These are phyloP conservation scores for Cryptococcus jaspeensis DNA, from an alignment of 1,284 basidiomycete species.

Conservation along the genomic window DNA sequence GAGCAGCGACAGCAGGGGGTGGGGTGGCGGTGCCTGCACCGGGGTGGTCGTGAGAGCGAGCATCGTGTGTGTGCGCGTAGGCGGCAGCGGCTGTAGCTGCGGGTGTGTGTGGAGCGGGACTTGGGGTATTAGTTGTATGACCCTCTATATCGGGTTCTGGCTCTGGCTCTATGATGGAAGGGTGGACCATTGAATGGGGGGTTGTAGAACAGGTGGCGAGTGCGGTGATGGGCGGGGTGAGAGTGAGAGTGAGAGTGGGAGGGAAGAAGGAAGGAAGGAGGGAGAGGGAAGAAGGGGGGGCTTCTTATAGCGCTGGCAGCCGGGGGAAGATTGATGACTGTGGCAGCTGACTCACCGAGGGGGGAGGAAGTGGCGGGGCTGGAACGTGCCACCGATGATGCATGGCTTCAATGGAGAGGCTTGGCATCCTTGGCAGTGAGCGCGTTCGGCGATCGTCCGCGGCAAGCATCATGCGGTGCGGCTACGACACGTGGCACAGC, in stretches of 20 bases:
- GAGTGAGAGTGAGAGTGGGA: background rate
- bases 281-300: background rate
- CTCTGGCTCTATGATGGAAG: constrained; percentile 20
- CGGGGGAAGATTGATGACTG: too few relatives aligned
- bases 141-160: constrained; percentile 35
- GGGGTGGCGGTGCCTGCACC: background rate
- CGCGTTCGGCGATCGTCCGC: too few relatives aligned
- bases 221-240: background rate
- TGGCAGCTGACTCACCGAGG: too few relatives aligned
- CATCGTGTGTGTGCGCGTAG: constrained; percentile 4
- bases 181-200: constrained; percentile 24
- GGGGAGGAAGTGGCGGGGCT: too few relatives aligned
- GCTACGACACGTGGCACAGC: too few relatives aligned
- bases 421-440: too few relatives aligned
- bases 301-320: background rate
- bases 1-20: background rate
- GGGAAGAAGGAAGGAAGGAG: background rate
- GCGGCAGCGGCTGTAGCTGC: background rate
- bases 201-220: background rate
- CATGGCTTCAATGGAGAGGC: too few relatives aligned
- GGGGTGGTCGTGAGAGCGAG: constrained; percentile 1
- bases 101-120: constrained; percentile 2
- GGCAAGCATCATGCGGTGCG: too few relatives aligned
- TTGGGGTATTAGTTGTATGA: constrained; percentile 4
- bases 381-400: too few relatives aligned